Base-by-base conservation (phyloP, 768 basidiomycete genomes). In the Brasilioporus rufonigricans region DNA sequence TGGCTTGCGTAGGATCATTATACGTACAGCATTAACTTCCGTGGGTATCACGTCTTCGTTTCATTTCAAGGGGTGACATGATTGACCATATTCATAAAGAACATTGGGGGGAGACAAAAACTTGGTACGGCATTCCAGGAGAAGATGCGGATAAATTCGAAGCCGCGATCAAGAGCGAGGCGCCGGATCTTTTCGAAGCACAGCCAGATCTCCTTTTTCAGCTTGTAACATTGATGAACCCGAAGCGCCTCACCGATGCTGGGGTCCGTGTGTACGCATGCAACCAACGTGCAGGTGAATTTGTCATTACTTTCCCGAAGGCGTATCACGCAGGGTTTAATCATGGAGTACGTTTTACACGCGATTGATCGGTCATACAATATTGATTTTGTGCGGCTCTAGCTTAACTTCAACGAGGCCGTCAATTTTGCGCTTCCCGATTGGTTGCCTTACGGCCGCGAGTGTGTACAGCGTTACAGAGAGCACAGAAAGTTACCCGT, bases 71-170 rank as follows among this genome's bases (percentile, higher is more conserved):
- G 26, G 36, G 58, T 55, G 60, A 64, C 18, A 58, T 65, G 58
- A 66, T 65, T 66, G 65, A 60, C 68, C 55, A 50, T 43, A 55
- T 44, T 58, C 55, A 57, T 60, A 29, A 60, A 95, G 93, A 96
- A 89, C 94, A 98, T 69, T 98, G 93, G 92, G 97, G 97, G 27
- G 96, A 97, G 69, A 96, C 96, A 32, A 99, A 99, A 78, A 99
- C 96, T 0, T 99, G 97, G 97, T 99, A 99, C 72, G 95, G 95
- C 47, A 89, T 98, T 40, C 96, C 97, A 8, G 96, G 91, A n/a
- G 83, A 85, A 47, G 91, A 97, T 63, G 94, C 95, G 26, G 92
- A 91, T 61, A 92, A 92, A 70, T 98, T 99, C 66, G 97, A 99
- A 73, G 86, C 89, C 27, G 96, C 96, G 24, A 97, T 99, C 71